Conservation (phyloP, 176 grass and related monocot species). For the Hyparrhenia diplandra region DNA sequence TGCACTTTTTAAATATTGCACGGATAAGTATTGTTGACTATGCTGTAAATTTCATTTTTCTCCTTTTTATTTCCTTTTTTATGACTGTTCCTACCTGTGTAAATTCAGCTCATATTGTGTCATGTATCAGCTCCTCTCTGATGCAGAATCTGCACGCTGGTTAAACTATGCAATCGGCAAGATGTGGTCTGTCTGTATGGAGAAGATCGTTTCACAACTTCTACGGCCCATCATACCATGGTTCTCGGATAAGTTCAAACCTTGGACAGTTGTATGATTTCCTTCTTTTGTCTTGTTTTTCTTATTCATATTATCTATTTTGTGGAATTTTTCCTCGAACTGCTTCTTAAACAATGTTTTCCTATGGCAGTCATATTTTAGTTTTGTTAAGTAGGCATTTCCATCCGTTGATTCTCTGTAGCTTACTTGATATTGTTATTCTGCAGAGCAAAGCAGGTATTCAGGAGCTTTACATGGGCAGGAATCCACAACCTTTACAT, state of each 20-base stretch:
- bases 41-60: background rate
- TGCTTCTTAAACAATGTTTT: constrained; percentile 6
- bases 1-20: constrained; percentile 4
- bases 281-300: constrained; percentile 8
- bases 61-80: constrained; percentile 9
- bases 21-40: no score
- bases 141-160: constrained; percentile 86
- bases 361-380: constrained; percentile 13
- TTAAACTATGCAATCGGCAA: constrained; percentile 84
- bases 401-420: background rate
- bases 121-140: constrained; percentile 82
- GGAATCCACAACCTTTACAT: constrained; percentile 72
- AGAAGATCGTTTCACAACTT: constrained; percentile 87
- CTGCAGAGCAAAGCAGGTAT: constrained; percentile 81
- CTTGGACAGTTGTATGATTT: constrained; percentile 81
- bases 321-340: background rate
- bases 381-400: background rate
- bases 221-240: constrained; percentile 83
- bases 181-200: constrained; percentile 98
- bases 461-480: constrained; percentile 93
- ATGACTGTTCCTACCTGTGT: background rate
- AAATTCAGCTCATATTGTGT: constrained; percentile 29
- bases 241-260: constrained; percentile 98
- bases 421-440: constrained; percentile 29
- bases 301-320: no score